phyloP scores from a whole-genome alignment of 2,329 filamentous ascomycete genomes.

The Elsinoe arachidis region DNA sequence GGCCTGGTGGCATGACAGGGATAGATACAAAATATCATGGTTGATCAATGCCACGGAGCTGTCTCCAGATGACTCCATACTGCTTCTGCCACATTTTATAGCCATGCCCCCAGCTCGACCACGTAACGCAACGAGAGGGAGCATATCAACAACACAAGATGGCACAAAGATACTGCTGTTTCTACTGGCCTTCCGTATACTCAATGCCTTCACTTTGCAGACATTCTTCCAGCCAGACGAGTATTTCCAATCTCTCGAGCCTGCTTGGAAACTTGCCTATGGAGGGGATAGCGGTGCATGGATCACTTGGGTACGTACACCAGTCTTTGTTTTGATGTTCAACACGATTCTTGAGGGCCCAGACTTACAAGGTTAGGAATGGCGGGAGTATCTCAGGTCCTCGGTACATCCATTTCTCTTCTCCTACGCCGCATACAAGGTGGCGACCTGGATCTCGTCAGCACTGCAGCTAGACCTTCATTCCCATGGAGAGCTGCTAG shows the following conservation, averaged over 20 bases:
- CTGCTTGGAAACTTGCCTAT: conserved; percentile 84
- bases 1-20: no score
- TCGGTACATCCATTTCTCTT: conserved; percentile 88
- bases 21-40: no score
- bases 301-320: conserved; percentile 74
- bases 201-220: conserved; percentile 67
- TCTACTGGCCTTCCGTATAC: conserved; percentile 60
- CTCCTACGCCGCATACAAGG: conserved; percentile 61
- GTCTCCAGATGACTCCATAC: no score
- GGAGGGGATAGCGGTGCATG: conserved; percentile 69
- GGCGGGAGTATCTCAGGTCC: conserved; percentile 76
- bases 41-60: no score
- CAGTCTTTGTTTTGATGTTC: background rate
- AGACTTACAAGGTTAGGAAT: conserved; percentile 57
- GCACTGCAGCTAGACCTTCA: conserved; percentile 46
- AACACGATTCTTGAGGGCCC: background rate
- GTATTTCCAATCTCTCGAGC: conserved; percentile 91
- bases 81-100: no score
- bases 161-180: conserved; percentile 16
- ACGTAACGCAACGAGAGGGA: no score
- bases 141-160: background rate
- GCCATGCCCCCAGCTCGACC: background rate
- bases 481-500: conserved; percentile 56
- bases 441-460: conserved; percentile 49
- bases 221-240: conserved; percentile 99